These are phyloP conservation scores for Russula vinacea DNA, from an alignment of 768 basidiomycete genomes.

Conservation along the genomic window DNA sequence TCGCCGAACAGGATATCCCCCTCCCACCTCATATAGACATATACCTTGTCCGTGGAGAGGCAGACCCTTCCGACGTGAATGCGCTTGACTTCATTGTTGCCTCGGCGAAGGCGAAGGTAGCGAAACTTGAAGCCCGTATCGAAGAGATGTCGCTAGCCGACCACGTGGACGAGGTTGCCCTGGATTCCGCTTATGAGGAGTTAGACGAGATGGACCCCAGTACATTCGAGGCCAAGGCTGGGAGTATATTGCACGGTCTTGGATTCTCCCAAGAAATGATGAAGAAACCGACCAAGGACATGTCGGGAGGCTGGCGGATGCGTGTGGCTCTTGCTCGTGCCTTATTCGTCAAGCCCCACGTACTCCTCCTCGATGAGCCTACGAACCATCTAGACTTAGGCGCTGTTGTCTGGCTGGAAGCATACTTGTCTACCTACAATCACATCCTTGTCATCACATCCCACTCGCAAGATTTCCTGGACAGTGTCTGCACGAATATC, in stretches of 20 bases:
- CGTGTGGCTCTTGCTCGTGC: slow-evolving; percentile 95
- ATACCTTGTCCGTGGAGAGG: slow-evolving; percentile 94
- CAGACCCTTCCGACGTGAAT: slow-evolving; percentile 91
- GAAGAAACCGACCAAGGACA: slow-evolving; percentile 95
- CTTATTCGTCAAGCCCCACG: slow-evolving; percentile 93
- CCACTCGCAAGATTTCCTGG: slow-evolving; percentile 99
- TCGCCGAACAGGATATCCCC: slow-evolving; percentile 91
- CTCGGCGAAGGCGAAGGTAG: slow-evolving; percentile 90
- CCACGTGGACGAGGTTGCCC: slow-evolving; percentile 78
- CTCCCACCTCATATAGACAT: slow-evolving; percentile 96
- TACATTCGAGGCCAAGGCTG: slow-evolving; percentile 95
- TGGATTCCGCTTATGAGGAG: slow-evolving; percentile 91
- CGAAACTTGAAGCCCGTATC: slow-evolving; percentile 86
- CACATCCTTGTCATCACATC: slow-evolving; percentile 97
- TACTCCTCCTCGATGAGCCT: slow-evolving; percentile 89
- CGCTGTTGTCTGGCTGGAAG: slow-evolving; percentile 98
- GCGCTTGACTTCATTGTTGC: slow-evolving; percentile 96
- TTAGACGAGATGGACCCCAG: slow-evolving; percentile 94
- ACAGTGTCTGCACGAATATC: slow-evolving; percentile 94
- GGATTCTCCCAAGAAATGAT: slow-evolving; percentile 92
- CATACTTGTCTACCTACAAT: slow-evolving; percentile 96
- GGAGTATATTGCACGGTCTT: slow-evolving; percentile 94
- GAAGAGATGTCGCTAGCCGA: slow-evolving; percentile 92
- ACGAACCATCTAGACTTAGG: slow-evolving; percentile 95
- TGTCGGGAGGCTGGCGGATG: slow-evolving; percentile 99